Evolutionary conservation across 768 basidiomycete genomes (phyloP).

Genomic region (Lactarius vividus): DNA sequence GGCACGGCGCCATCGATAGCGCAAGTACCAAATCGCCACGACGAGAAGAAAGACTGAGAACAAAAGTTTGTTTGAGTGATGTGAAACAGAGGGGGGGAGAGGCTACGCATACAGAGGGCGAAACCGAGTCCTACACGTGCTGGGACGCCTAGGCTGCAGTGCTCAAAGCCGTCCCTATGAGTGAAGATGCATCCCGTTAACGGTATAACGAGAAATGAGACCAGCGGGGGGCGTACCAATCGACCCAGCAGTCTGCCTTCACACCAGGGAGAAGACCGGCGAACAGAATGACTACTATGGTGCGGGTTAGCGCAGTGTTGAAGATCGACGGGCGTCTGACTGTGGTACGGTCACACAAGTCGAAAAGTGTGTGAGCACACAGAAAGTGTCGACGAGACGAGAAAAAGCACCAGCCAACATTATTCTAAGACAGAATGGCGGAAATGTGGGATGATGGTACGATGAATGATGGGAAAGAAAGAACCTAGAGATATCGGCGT

Average conservation of each 20-base stretch:
- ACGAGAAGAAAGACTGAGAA: slow-evolving; percentile 1
- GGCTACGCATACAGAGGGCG: background rate
- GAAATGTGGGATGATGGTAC: background rate
- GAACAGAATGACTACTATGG: background rate
- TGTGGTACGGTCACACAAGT: background rate
- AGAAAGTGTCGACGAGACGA: background rate
- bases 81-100: background rate
- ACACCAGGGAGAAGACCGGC: slow-evolving; percentile 1
- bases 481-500: background rate
- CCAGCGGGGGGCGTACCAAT: background rate
- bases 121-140: slow-evolving; percentile 1
- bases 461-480: background rate
- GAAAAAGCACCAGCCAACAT: background rate
- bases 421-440: no score
- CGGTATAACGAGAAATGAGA: background rate
- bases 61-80: background rate
- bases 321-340: background rate
- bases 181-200: background rate
- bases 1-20: slow-evolving; percentile 1
- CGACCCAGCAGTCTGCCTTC: slow-evolving; percentile 9
- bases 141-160: background rate
- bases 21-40: no score
- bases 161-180: background rate
- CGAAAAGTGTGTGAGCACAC: background rate
- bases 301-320: background rate